Evolutionary conservation across 129 eudicot genomes (phyloP).

Genomic region (Flaveria brownii): DNA sequence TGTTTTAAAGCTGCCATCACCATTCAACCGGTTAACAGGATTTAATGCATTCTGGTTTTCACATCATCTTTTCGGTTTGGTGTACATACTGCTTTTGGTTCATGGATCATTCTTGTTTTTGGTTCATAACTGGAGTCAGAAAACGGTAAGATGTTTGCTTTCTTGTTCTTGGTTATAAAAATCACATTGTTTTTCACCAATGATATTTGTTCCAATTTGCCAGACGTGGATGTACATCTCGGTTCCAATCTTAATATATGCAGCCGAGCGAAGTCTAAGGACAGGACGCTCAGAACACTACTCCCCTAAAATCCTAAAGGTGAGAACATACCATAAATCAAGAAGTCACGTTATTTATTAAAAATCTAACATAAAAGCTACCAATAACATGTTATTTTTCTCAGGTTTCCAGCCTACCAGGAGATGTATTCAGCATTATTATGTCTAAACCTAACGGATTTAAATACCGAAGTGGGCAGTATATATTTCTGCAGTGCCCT

Average conservation of each 20-base stretch:
- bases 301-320: slow-evolving; percentile 80
- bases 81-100: slow-evolving; percentile 70
- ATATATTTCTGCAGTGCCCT: slow-evolving; percentile 91
- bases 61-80: slow-evolving; percentile 83
- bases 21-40: slow-evolving; percentile 82
- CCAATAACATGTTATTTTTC: neutral
- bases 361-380: neutral
- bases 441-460: slow-evolving; percentile 92
- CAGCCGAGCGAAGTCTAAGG: slow-evolving; percentile 74
- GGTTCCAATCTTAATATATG: slow-evolving; percentile 72
- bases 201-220: slow-evolving; percentile 9
- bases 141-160: slow-evolving; percentile 59
- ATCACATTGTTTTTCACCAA: slow-evolving; percentile 16
- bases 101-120: slow-evolving; percentile 88
- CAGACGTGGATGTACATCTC: slow-evolving; percentile 98
- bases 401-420: slow-evolving; percentile 83
- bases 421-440: slow-evolving; percentile 80
- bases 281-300: slow-evolving; percentile 76
- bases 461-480: slow-evolving; percentile 93
- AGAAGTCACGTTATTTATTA: neutral
- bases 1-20: slow-evolving; percentile 74
- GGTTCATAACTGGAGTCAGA: slow-evolving; percentile 78
- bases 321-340: slow-evolving; percentile 19
- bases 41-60: slow-evolving; percentile 98
- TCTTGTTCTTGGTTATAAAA: neutral